Conservation (phyloP, 176 grass and related monocot species). For the Canna indica region DNA sequence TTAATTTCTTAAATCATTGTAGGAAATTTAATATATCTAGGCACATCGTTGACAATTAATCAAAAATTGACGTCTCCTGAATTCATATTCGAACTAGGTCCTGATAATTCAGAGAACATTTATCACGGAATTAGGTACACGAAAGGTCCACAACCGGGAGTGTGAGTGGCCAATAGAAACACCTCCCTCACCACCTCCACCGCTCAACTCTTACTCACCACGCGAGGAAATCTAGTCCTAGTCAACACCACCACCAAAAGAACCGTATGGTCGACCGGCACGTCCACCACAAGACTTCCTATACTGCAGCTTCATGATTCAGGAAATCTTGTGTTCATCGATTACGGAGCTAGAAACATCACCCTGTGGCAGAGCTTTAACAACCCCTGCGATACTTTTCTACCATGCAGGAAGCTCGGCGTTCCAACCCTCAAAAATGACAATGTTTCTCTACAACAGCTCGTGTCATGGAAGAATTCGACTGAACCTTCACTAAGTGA, state of each 20-base stretch:
- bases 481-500: background rate
- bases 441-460: background rate
- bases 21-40: background rate
- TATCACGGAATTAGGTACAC: background rate
- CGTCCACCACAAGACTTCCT: background rate
- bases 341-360: too few species aligned
- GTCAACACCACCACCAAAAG: background rate
- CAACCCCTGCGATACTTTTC: background rate
- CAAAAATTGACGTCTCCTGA: background rate
- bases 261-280: background rate
- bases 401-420: background rate
- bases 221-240: background rate
- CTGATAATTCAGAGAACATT: background rate
- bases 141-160: background rate
- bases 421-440: background rate
- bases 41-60: too few species aligned
- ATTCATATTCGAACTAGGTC: background rate
- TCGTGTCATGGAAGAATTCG: constrained; percentile 4
- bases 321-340: background rate
- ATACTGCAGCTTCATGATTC: background rate
- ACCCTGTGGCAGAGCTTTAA: constrained; percentile 4
- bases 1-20: background rate
- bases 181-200: background rate
- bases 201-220: background rate
- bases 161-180: background rate